Conservation (phyloP, 257 asterid species). For the Penstemon newberryi region DNA sequence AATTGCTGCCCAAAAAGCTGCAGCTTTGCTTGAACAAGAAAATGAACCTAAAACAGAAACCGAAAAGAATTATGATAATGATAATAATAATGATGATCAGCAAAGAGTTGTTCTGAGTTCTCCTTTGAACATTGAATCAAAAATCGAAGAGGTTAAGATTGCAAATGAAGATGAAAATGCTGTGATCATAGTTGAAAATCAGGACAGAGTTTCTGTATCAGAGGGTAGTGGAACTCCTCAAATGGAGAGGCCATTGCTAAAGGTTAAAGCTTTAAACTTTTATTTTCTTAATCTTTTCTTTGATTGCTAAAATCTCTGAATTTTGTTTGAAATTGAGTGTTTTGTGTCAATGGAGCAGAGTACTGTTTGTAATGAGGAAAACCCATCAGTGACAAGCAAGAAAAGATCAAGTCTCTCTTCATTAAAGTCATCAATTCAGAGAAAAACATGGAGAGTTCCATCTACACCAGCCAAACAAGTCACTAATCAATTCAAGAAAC, state of each 20-base stretch:
- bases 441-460: constrained; percentile 45
- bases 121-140: constrained; percentile 21
- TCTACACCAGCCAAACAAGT: constrained; percentile 45
- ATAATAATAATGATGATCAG: background rate
- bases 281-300: background rate
- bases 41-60: constrained; percentile 33
- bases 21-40: constrained; percentile 64
- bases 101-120: constrained; percentile 25
- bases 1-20: constrained; percentile 85
- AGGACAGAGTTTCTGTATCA: constrained; percentile 46
- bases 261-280: constrained; percentile 38
- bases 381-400: constrained; percentile 54
- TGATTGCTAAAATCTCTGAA: background rate
- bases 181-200: constrained; percentile 28
- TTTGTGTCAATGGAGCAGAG: constrained; percentile 37
- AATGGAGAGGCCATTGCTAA: constrained; percentile 71
- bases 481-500: constrained; percentile 54
- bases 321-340: background rate
- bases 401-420: constrained; percentile 51
- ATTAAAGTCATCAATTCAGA: constrained; percentile 49
- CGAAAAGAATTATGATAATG: constrained; percentile 8
- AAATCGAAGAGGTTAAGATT: constrained; percentile 17
- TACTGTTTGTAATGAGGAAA: constrained; percentile 40
- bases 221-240: constrained; percentile 58
- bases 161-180: constrained; percentile 26